These are phyloP conservation scores for Albophoma yamanashiensis DNA, from an alignment of 2,329 filamentous ascomycete species.

Conservation along the genomic window DNA sequence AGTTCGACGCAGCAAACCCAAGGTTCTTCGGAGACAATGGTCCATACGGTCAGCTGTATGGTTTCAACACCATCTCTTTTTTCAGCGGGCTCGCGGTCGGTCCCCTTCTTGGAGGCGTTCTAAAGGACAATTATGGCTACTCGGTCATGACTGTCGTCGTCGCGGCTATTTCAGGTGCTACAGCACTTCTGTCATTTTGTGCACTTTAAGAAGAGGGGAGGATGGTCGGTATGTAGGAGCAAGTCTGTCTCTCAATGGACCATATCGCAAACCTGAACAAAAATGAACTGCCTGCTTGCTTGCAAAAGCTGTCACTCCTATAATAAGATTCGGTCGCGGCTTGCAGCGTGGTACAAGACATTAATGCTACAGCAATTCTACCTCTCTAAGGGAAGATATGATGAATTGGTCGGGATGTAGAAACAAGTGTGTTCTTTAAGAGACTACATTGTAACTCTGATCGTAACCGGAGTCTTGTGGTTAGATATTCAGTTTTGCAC, in stretches of 20 bases:
- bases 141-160: background rate
- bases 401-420: no score
- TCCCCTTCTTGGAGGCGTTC: background rate
- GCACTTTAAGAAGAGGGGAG: background rate
- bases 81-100: background rate
- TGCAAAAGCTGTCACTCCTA: no score
- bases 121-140: background rate
- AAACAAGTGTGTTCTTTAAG: no score
- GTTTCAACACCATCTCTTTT: background rate
- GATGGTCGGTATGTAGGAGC: background rate
- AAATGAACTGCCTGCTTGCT: no score
- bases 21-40: background rate
- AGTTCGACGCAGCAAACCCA: background rate
- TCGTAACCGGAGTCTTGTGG: no score
- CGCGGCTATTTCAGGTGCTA: background rate
- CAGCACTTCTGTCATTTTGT: background rate
- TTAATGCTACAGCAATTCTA: no score
- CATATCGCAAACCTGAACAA: background rate
- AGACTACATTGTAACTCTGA: no score
- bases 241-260: background rate
- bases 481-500: no score
- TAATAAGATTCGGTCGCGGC: no score
- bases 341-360: no score
- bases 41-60: background rate
- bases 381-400: no score